Evolutionary conservation across 352 stramenopile species (phyloP).

Genomic region (Plasmopara muralis): DNA sequence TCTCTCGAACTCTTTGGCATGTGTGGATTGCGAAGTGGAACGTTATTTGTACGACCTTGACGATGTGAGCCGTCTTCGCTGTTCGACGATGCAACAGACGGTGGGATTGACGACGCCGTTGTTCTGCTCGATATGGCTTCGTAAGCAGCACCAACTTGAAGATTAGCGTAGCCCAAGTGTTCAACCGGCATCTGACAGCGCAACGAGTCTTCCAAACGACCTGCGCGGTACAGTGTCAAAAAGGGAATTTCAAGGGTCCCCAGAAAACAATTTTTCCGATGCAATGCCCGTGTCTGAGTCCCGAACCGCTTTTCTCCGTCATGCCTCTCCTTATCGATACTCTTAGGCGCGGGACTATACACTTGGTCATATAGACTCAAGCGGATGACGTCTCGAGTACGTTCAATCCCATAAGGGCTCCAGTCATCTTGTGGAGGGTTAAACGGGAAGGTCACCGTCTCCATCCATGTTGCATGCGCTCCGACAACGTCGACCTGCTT

Average conservation of each 20-base stretch:
- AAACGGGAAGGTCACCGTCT: conserved; percentile 88
- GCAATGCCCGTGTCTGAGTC: conserved; percentile 32
- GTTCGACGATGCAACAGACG: conserved; percentile 11
- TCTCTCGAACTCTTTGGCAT: conserved; percentile 9
- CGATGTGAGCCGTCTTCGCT: conserved; percentile 13
- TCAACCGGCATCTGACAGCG: conserved; percentile 75
- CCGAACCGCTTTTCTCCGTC: conserved; percentile 14
- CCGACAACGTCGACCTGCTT: conserved; percentile 5
- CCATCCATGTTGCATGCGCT: conserved; percentile 85
- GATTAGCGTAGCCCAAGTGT: conserved; percentile 80
- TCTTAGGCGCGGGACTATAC: conserved; percentile 22
- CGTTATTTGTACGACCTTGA: conserved; percentile 7
- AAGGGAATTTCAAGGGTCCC: conserved; percentile 84
- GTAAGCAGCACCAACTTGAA: conserved; percentile 11
- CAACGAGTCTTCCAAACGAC: conserved; percentile 73
- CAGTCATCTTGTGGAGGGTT: conserved; percentile 74
- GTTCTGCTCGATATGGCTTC: conserved; percentile 4
- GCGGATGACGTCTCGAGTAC: conserved; percentile 67
- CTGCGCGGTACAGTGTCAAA: conserved; percentile 74
- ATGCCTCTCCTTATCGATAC: conserved; percentile 29
- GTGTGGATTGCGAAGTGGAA: conserved; percentile 3
- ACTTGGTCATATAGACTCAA: conserved; percentile 89
- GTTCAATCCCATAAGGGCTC: conserved; percentile 60
- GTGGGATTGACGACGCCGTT: conserved; percentile 5
- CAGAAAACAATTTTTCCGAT: conserved; percentile 79